phyloP scores from a whole-genome alignment of 1,284 basidiomycete species.

The Austropuccinia psidii region DNA sequence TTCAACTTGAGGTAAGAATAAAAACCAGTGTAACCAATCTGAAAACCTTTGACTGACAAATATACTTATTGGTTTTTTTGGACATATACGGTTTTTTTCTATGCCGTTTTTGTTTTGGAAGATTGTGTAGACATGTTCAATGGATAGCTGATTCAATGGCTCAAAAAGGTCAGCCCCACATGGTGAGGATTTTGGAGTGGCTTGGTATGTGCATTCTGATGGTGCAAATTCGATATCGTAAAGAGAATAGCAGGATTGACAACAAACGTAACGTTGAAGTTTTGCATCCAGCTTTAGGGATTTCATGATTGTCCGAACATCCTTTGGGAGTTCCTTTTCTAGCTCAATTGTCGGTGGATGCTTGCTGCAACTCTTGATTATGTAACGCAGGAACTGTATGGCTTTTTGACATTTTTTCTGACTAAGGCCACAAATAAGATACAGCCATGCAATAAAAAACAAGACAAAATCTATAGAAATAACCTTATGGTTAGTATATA shows the following conservation, averaged over 20 bases:
- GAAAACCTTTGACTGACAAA: background rate
- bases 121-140: background rate
- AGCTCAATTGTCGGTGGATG: background rate
- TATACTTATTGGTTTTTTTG: background rate
- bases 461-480: background rate
- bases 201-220: background rate
- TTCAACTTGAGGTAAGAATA: background rate
- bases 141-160: background rate
- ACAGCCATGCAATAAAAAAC: constrained; percentile 1
- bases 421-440: constrained; percentile 27
- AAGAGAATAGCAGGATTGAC: background rate
- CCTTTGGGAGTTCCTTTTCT: background rate
- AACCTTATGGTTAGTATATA: no score
- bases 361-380: background rate
- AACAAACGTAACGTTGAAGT: background rate
- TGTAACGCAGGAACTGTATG: background rate
- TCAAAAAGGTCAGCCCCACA: constrained; percentile 6
- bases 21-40: constrained; percentile 14
- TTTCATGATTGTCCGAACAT: constrained; percentile 16
- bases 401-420: constrained; percentile 1
- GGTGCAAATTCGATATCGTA: constrained; percentile 3
- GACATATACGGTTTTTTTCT: no score
- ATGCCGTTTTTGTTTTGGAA: background rate
- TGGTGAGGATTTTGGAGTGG: background rate
- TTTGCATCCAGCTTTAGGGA: background rate